Base-by-base conservation (phyloP, 2,329 filamentous ascomycete genomes). In the Penicillium sp. region DNA sequence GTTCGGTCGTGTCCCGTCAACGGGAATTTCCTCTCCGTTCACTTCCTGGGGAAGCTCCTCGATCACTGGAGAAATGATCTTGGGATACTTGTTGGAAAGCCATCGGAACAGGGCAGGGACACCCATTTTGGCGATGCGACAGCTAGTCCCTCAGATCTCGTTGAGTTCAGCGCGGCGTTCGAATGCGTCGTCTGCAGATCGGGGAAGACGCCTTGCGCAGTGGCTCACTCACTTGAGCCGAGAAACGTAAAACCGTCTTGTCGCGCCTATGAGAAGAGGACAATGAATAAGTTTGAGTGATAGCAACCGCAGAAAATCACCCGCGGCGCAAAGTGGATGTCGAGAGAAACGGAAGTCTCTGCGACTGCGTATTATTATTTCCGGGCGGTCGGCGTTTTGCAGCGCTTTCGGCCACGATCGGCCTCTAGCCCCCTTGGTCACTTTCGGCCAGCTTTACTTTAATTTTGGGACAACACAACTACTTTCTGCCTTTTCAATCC, bases 31-130 rank as follows among this genome's bases (percentile, higher is more conserved):
- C 41, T 86, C 82, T 61, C 91, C 93, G 81, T 96, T 90, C 72
- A 97, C 84, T 59, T 86, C 86, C 51, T 88, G 79, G 9, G 92
- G 88, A 62, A 85, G 81, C 58, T 96, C 90, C 77, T 99, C 94
- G 51, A 92, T 82, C 49, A 99, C 94, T 6, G 87, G 83, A 9
- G 89, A 94, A 61, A 97, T 89, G 70, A 97, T 99, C 78, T 97
- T 97, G 56, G 94, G 94, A 70, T 97, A 96, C 71, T 95, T 97
- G 77, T 86, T 89, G 73, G 90, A 95, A 55, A 97, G 86, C 91
- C 92, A 99, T 83, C 92, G 84, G 74, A 96, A 97, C 61, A 94
- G 88, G 56, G 92, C 91, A 63, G 91, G 91, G 67, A 96, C 92
- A 87, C 91, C 91, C 91, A 96, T 96, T 53, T 58, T 68, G 61